Evolutionary conservation across 2,329 filamentous ascomycete species (phyloP).

Genomic region (Aspergillus fischeri): DNA sequence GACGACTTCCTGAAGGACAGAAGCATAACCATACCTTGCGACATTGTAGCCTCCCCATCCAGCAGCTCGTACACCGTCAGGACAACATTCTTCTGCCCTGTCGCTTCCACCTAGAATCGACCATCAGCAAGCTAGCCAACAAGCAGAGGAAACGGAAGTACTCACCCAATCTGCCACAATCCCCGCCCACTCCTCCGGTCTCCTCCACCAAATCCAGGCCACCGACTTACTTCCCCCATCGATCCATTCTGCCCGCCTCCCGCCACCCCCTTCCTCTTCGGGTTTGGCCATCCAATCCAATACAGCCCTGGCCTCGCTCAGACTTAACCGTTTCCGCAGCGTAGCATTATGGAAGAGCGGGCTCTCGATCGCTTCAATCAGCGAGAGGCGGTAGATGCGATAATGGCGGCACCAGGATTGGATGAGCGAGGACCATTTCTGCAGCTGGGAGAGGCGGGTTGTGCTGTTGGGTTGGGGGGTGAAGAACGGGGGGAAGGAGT

Average conservation of each 20-base stretch:
- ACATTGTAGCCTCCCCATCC: slow-evolving; percentile 75
- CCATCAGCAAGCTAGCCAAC: not conserved
- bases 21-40: slow-evolving; percentile 53
- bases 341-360: slow-evolving; percentile 53
- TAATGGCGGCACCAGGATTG: slow-evolving; percentile 78
- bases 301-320: slow-evolving; percentile 51
- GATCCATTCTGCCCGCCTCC: slow-evolving; percentile 59
- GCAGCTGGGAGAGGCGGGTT: slow-evolving; percentile 52
- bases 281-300: slow-evolving; percentile 53
- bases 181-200: slow-evolving; percentile 85
- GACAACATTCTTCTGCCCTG: slow-evolving; percentile 82
- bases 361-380: slow-evolving; percentile 58
- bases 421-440: slow-evolving; percentile 82
- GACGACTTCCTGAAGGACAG: not conserved
- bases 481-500: slow-evolving; percentile 53
- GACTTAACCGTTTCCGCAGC: slow-evolving; percentile 44
- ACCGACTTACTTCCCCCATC: slow-evolving; percentile 48
- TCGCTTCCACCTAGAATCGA: slow-evolving; percentile 60
- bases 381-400: slow-evolving; percentile 69
- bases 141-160: slow-evolving; percentile 22
- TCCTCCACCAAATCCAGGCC: slow-evolving; percentile 78
- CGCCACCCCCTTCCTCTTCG: slow-evolving; percentile 44
- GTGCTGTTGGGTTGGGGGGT: slow-evolving; percentile 44
- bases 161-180: slow-evolving; percentile 67
- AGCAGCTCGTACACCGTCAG: slow-evolving; percentile 88